Conservation (phyloP, 371 early-diverging fungal species). For the Syncephalastrum monosporum region DNA sequence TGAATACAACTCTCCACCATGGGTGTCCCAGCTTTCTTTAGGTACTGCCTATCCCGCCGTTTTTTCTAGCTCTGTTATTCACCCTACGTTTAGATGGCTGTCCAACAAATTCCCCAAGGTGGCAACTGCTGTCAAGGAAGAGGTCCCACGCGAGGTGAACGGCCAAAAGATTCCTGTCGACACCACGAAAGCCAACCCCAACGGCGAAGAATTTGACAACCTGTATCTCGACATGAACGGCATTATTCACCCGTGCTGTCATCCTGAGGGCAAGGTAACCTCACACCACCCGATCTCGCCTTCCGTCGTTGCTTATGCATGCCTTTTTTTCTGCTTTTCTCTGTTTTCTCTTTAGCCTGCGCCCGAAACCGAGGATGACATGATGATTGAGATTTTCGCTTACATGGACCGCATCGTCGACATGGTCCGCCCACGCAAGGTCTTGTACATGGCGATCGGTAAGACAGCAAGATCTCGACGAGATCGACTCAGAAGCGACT, state of each 20-base stretch:
- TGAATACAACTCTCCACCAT: conserved; percentile 28
- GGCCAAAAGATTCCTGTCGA: conserved; percentile 83
- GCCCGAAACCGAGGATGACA: conserved; percentile 91
- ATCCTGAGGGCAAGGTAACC: conserved; percentile 85
- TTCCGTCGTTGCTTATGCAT: not conserved
- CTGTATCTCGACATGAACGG: conserved; percentile 99
- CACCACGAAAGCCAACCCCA: conserved; percentile 90
- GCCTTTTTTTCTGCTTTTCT: not conserved
- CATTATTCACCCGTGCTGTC: conserved; percentile 98
- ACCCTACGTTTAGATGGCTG: conserved; percentile 73
- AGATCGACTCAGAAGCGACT: not conserved
- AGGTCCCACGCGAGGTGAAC: conserved; percentile 64
- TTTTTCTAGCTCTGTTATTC: not conserved
- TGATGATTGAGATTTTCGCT: conserved; percentile 92
- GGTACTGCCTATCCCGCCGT: conserved; percentile 29
- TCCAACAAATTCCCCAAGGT: conserved; percentile 94
- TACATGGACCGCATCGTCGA: conserved; percentile 94
- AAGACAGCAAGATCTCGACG: conserved; percentile 12
- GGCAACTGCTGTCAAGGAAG: conserved; percentile 77
- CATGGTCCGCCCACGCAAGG: conserved; percentile 90
- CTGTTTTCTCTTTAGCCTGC: conserved; percentile 59
- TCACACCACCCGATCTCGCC: not conserved
- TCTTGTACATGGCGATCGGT: conserved; percentile 97
- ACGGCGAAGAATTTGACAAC: conserved; percentile 93
- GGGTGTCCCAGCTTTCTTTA: conserved; percentile 86